A percentile compares a stretch with the other conserved stretches of the same genome.
phyloP scores from a whole-genome alignment of 192 early-diverging fungal species.

The Diversispora eburnea region DNA sequence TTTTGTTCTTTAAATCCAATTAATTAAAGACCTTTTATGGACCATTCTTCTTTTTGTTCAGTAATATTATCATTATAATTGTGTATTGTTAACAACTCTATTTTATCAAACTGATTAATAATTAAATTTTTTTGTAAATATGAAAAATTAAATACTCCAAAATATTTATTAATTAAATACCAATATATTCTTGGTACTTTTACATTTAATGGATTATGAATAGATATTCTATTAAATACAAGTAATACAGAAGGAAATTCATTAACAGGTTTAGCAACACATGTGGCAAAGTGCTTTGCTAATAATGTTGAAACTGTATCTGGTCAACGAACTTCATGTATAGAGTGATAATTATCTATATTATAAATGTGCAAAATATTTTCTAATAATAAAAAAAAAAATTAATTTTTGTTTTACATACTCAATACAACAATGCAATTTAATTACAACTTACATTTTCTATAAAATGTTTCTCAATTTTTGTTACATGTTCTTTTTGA shows the following conservation, averaged over 20 bases:
- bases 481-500: neutral
- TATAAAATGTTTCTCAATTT: neutral
- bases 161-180: neutral
- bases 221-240: neutral
- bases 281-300: neutral
- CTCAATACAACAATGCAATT: neutral
- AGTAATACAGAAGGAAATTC: neutral
- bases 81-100: neutral
- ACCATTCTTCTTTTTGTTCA: neutral
- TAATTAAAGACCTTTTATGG: neutral
- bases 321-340: neutral
- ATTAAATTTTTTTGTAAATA: neutral
- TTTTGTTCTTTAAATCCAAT: neutral
- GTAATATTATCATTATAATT: neutral
- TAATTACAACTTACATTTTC: slow-evolving; percentile 3
- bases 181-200: neutral
- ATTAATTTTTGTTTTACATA: neutral
- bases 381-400: neutral
- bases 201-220: slow-evolving; percentile 1
- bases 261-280: neutral
- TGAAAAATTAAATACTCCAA: neutral
- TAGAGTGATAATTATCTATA: neutral
- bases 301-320: neutral
- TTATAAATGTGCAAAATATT: neutral
- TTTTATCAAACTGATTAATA: neutral